phyloP scores from a whole-genome alignment of 208 protist species.

The Wallacemonas collosoma region DNA sequence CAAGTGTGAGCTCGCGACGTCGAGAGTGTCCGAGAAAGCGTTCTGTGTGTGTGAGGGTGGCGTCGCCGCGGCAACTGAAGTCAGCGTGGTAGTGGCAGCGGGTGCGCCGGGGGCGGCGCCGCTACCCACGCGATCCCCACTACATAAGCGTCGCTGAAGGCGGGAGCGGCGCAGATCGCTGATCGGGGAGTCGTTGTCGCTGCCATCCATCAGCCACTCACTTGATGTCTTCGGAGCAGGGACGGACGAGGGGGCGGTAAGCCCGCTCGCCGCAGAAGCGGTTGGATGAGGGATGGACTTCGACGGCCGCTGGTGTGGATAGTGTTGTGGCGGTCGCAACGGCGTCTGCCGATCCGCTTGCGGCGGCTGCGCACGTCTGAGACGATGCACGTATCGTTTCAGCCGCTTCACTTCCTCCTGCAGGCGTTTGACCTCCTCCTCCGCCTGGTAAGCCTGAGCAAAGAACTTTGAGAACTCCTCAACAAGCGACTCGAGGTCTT shows the following conservation, averaged over 20 bases:
- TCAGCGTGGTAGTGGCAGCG: neutral
- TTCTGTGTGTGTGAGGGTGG: too few relatives aligned
- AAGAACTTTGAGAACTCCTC: constrained; percentile 78
- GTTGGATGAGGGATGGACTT: neutral
- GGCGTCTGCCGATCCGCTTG: neutral
- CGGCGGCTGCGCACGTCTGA: neutral
- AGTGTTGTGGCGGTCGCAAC: neutral
- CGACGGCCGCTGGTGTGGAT: neutral
- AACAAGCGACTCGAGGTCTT: constrained; percentile 71
- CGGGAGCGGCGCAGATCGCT: neutral
- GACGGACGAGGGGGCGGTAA: neutral
- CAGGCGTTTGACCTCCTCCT: constrained; percentile 41
- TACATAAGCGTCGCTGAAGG: neutral
- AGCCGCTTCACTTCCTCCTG: constrained; percentile 38
- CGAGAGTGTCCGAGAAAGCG: neutral
- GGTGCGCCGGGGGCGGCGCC: neutral
- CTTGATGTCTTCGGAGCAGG: neutral
- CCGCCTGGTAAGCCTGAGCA: constrained; percentile 30
- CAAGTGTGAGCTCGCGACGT: neutral
- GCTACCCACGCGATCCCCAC: neutral
- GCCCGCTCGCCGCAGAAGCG: neutral
- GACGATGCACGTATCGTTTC: neutral
- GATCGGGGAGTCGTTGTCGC: neutral
- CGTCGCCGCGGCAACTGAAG: too few relatives aligned
- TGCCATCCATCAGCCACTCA: neutral